Evolutionary conservation across 257 asterid genomes (phyloP), one percentile per base, ranked within the genome.

Genomic region (Ehretia macrophylla): DNA sequence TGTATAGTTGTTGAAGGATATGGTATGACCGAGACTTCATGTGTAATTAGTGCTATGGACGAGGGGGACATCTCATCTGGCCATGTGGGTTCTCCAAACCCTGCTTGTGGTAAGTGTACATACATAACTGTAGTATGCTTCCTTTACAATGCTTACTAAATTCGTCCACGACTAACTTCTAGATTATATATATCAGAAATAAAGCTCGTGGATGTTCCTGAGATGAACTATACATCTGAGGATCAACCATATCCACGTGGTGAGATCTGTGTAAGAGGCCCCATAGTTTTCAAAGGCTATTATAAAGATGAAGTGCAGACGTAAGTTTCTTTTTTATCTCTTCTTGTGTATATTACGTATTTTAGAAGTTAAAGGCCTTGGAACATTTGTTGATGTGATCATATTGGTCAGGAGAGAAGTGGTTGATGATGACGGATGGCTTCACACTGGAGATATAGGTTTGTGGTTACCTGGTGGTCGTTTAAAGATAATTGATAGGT

Each of bases 361-460:
- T 5, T 0, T n/a, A 14, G 16, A 44, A 59, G 21, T 42, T 12
- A 48, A 12, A 17, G 42, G 47, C 16, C 16, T 42, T 42, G 47
- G 21, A 17, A 14, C 48, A 14, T 11, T 32, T 42, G 35, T 12
- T 13, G 0, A n/a, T 48, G 32, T 56, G 1, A 14, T 65, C 32
- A 17, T 14, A 21, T 57, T 53, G 21, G 8, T 38, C 87, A 92
- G 98, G 88, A 83, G 84, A 77, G 98, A 92, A 87, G 95, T 83
- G 40, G 55, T 76, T 14, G 98, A 92, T 48, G 81, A 68, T 49
- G 98, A 86, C 1, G 90, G 93, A 48, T 92, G 98, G 98, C 81
- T 92, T 73, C 95, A 92, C 72, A 85, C 98, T 0, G 98, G 98
- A 58, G 98, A 92, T 78, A 88, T 92, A 50, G 98, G 98, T 57